Conservation (phyloP, 345 rosid genomes). For the Syzygium grande region DNA sequence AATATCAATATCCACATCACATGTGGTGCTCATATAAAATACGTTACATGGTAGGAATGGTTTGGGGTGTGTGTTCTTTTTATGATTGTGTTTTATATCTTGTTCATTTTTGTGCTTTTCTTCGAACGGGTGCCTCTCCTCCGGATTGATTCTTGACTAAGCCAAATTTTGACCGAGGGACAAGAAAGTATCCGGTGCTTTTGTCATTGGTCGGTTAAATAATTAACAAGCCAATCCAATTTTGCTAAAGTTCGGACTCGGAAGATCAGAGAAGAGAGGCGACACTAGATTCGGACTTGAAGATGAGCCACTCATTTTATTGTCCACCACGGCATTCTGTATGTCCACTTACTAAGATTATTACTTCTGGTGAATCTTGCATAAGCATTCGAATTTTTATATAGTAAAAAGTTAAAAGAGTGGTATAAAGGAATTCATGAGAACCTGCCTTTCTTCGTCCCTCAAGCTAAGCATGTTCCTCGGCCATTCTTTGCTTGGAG, state of each 20-base stretch:
- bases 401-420: not conserved
- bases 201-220: not conserved
- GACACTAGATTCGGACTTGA: too few species aligned
- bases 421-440: not conserved
- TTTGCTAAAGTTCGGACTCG: not conserved
- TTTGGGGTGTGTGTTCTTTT: not conserved
- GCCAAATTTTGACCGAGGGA: not conserved
- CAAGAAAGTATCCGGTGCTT: not conserved
- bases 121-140: not conserved
- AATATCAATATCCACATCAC: not conserved
- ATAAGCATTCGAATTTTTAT: not conserved
- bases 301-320: too few species aligned
- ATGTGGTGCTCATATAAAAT: not conserved
- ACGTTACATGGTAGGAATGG: not conserved
- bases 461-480: not conserved
- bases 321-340: not conserved
- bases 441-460: not conserved
- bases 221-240: not conserved
- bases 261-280: not conserved
- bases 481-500: not conserved
- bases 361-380: not conserved
- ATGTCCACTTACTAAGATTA: not conserved
- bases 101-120: not conserved
- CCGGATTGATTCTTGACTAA: not conserved
- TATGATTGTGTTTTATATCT: too few species aligned